A percentile compares a stretch with the other conserved stretches of the same genome.
phyloP scores from a whole-genome alignment of 108 stramenopile species.

The Pelagomonas calceolata region DNA sequence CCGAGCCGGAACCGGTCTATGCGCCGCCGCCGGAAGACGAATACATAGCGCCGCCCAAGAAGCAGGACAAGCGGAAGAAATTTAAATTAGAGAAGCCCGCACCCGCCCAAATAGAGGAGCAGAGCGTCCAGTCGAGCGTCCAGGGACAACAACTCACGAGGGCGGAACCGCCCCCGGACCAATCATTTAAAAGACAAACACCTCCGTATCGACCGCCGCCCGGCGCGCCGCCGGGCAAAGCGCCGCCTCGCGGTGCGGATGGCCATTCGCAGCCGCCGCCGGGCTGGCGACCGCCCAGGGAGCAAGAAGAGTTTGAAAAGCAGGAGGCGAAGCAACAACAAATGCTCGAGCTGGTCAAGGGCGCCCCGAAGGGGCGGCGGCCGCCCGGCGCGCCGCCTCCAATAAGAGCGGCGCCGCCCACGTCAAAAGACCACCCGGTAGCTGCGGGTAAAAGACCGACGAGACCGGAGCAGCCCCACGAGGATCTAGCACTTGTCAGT shows the following conservation, averaged over 20 bases:
- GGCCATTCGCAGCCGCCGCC: too few relatives aligned
- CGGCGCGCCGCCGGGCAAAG: slow-evolving; percentile 5
- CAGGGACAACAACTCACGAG: too few relatives aligned
- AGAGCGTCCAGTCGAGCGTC: too few relatives aligned
- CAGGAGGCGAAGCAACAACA: too few relatives aligned
- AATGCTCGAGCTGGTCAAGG: neutral
- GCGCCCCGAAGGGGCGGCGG: slow-evolving; percentile 1
- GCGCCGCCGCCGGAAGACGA: too few relatives aligned
- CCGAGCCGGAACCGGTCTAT: too few relatives aligned
- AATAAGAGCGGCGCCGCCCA: neutral
- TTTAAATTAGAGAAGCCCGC: too few relatives aligned
- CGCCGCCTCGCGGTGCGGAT: slow-evolving; percentile 7
- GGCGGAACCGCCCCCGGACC: too few relatives aligned
- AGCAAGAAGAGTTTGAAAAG: neutral
- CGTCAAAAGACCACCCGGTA: neutral
- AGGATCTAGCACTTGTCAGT: neutral
- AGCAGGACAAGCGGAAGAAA: too few relatives aligned
- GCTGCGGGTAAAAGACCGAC: neutral
- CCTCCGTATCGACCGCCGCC: slow-evolving; percentile 8
- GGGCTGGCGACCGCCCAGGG: neutral
- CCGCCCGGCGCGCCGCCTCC: slow-evolving; percentile 1
- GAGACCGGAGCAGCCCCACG: neutral
- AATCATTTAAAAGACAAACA: too few relatives aligned
- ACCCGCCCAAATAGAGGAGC: too few relatives aligned
- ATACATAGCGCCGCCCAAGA: too few relatives aligned